Evolutionary conservation across 169 alveolate genomes (phyloP).

Genomic region (Blepharisma undulans): DNA sequence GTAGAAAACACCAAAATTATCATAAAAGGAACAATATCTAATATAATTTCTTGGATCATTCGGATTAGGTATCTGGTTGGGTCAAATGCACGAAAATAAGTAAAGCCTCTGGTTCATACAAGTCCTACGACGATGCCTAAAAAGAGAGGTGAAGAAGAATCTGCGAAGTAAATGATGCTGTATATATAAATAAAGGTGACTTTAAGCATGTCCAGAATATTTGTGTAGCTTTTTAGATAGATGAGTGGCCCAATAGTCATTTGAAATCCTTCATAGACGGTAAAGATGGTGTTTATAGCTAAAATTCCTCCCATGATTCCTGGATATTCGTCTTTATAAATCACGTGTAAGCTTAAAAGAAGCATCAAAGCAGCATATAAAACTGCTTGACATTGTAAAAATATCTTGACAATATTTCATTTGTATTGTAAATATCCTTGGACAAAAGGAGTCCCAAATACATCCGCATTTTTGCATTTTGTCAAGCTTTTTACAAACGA

Average conservation of each 20-base stretch:
- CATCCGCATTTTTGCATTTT: constrained; percentile 12
- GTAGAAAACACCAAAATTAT: constrained; percentile 23
- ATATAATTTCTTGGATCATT: not conserved
- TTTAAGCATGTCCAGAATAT: not conserved
- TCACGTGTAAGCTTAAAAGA: not conserved
- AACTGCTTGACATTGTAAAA: not conserved
- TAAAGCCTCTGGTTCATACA: not conserved
- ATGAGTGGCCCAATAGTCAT: not conserved
- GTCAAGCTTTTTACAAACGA: not conserved
- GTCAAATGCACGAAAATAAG: constrained; percentile 23
- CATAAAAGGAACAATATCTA: not conserved
- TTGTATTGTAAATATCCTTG: not conserved
- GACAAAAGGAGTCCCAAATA: constrained; percentile 14
- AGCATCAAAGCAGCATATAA: not conserved
- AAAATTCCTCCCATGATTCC: not conserved
- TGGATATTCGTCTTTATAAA: not conserved
- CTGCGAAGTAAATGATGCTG: not conserved
- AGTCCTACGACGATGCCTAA: not conserved
- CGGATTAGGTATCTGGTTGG: constrained; percentile 1
- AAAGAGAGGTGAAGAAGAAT: not conserved
- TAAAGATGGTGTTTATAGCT: not conserved
- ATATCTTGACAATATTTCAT: not conserved
- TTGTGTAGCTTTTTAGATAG: not conserved
- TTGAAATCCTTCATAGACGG: not conserved
- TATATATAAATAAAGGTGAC: not conserved